phyloP scores from a whole-genome alignment of 441 rosid species.

The Croton setiger region DNA sequence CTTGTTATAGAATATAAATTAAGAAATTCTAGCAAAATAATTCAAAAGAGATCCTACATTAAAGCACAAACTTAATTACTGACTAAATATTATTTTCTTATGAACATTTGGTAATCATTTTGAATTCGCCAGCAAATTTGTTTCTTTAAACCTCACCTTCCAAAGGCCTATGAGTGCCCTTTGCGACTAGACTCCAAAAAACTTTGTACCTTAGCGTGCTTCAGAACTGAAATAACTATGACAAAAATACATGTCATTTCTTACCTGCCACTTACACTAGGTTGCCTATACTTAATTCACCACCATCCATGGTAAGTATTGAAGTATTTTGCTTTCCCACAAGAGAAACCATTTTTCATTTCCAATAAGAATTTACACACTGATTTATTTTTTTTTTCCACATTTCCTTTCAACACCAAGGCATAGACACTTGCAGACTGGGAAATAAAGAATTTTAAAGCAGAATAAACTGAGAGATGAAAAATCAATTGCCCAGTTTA shows the following conservation, averaged over 20 bases:
- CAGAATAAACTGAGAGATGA: not conserved
- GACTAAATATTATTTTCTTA: too few species aligned
- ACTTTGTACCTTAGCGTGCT: not conserved
- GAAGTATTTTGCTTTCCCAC: not conserved
- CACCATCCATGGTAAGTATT: not conserved
- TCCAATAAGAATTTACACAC: not conserved
- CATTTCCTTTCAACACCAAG: not conserved
- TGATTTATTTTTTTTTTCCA: too few species aligned
- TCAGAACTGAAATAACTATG: not conserved
- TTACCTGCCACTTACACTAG: not conserved
- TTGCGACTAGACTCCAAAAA: not conserved
- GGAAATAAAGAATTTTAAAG: not conserved
- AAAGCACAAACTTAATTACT: not conserved
- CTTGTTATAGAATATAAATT: not conserved
- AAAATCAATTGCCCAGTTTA: not conserved
- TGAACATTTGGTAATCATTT: too few species aligned
- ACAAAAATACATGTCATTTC: not conserved
- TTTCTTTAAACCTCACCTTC: not conserved
- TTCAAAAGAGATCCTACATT: not conserved
- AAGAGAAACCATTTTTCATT: not conserved
- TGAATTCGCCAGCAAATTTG: not conserved
- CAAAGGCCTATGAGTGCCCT: not conserved
- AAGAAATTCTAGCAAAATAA: not conserved
- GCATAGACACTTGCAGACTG: not conserved
- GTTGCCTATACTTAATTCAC: not conserved